Evolutionary conservation across 2,329 filamentous ascomycete species (phyloP), one percentile per base, ranked within the genome.

Genomic region (Aspergillus sergii): DNA sequence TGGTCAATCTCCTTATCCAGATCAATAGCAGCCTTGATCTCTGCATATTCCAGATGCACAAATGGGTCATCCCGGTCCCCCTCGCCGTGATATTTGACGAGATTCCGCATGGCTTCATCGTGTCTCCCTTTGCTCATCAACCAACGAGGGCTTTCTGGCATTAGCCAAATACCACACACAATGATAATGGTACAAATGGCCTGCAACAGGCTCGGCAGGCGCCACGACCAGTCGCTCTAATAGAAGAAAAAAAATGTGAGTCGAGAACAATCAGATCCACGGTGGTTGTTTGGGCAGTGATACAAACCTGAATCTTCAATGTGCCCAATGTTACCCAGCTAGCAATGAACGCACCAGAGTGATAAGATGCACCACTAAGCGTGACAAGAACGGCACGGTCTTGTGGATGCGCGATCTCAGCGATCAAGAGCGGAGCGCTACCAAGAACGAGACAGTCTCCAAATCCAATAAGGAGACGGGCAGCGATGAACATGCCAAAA

Each of bases 361-460:
- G 66, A 39, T 67, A 69, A 16, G 63, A 65, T 16, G 64, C 64
- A 50, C 65, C 68, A 59, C 62, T 36, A 14, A 36, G 34, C 4
- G 34, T 36, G 12, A 36, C 34, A 14, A 36, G 34, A 48, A 71
- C 60, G 7, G 70, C 71, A 19, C 71, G 68, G 61, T 73, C 65
- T 34, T 71, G 68, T 2, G 71, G 64, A 59, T 66, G 69, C 7
- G 69, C 68, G 39, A 74, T 67, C 43, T 74, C 72, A 10, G 69
- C 64, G 34, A 71, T 70, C 45, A 73, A 50, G 11, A 72, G 58
- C 19, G 72, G 72, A 45, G 70, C 65, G 53, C 9, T 71, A 28
- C 62, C 34, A 36, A 36, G 34, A 36, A 36, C 34, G 34, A 36
- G 34, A 14, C 34, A 36, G 34, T 36, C 34, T 6, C 34, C 34